Evolutionary conservation across 768 basidiomycete genomes (phyloP), one percentile per base, ranked within the genome.

Genomic region (Piloderma croceum): DNA sequence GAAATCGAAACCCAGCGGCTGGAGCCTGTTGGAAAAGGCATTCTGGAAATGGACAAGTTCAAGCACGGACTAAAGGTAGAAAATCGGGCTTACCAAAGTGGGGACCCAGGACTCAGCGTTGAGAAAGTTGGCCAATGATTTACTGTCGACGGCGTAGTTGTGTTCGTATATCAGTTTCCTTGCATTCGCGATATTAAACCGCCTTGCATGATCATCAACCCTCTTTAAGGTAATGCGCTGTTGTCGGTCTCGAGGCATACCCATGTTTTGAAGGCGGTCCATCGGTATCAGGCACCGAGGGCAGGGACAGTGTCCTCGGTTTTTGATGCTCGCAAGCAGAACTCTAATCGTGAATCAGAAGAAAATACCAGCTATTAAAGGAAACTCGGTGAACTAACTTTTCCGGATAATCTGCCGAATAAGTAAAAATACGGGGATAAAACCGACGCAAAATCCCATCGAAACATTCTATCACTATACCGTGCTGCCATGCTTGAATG

Each of bases 331-430:
- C 0, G 55, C 54, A 2, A 51, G n/a, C 10, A 51, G 41, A 4
- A 24, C 11, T 22, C 32, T 39, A 29, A 51, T 47, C 17, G 31
- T 22, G n/a, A 20, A 22, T 15, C 39, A 20, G 2, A 44, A 48
- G 19, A 35, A 13, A 13, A 9, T 44, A 42, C 22, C 41, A 38
- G 3, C 15, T 15, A 29, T 29, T 29, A 9, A 29, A 29, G 9
- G 27, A 15, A 29, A 9, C 9, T 9, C 31, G 39, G 38, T 11
- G 31, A 7, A 41, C 60, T 41, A 44, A 71, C 67, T 67, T 67
- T 39, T 70, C 68, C 4, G 63, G 66, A 44, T 69, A 70, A 48
- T 66, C 65, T 7, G 65, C 64, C 0, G 63, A 59, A 33, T 64
- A 64, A 2, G 60, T 62, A 31, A 63, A 60, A 7, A 69, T 34